Conservation (phyloP, 2,329 filamentous ascomycete genomes). For the Dactylella cylindrospora region DNA sequence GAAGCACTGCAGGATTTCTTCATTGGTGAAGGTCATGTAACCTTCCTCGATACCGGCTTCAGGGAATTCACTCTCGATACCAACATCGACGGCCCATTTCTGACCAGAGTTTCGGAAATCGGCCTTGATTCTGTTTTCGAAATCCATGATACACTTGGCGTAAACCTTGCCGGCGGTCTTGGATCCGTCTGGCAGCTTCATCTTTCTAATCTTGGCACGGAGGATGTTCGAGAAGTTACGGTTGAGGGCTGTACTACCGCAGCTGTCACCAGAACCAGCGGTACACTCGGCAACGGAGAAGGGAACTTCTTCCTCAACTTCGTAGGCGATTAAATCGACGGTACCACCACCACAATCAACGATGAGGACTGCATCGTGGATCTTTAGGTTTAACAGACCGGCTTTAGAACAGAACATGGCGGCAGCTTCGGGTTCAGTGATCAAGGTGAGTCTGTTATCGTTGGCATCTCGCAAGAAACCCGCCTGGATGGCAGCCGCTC, state of each 20-base stretch:
- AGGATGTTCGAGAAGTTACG: slow-evolving; percentile 98
- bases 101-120: slow-evolving; percentile 99
- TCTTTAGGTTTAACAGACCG: slow-evolving; percentile 89
- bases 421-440: slow-evolving; percentile 94
- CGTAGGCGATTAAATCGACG: slow-evolving; percentile 97
- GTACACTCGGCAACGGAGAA: slow-evolving; percentile 98
- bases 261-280: slow-evolving; percentile 93
- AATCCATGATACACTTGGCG: slow-evolving; percentile 99
- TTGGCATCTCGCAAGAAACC: slow-evolving; percentile 97
- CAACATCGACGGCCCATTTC: slow-evolving; percentile 98
- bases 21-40: slow-evolving; percentile 99
- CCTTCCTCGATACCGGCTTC: slow-evolving; percentile 98
- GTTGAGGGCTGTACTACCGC: slow-evolving; percentile 96
- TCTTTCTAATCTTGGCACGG: slow-evolving; percentile 95
- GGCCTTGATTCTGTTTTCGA: slow-evolving; percentile 98
- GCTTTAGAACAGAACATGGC: slow-evolving; percentile 98
- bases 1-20: slow-evolving; percentile 98
- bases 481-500: slow-evolving; percentile 93
- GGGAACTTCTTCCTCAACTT: slow-evolving; percentile 95
- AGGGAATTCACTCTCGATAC: slow-evolving; percentile 96
- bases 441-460: slow-evolving; percentile 89
- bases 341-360: slow-evolving; percentile 98
- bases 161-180: slow-evolving; percentile 98
- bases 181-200: slow-evolving; percentile 96
- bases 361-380: slow-evolving; percentile 97